Evolutionary conservation across 306 rosid species (phyloP).

Genomic region (Inga laurina): DNA sequence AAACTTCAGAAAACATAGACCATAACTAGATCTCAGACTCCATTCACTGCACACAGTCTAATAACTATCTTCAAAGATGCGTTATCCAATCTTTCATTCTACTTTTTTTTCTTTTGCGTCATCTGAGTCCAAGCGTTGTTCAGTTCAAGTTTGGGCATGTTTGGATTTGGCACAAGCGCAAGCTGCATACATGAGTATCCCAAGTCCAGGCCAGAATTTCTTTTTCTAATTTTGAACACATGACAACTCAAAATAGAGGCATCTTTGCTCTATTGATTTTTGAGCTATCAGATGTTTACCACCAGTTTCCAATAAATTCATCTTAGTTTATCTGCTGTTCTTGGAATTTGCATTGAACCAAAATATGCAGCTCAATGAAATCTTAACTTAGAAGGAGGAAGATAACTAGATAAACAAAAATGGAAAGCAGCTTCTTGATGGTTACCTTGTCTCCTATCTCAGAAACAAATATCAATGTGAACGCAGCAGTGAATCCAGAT

Average conservation of each 20-base stretch:
- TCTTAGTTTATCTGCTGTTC: neutral
- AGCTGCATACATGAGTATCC: neutral
- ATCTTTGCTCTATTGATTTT: neutral
- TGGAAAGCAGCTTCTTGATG: neutral
- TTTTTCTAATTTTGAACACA: neutral
- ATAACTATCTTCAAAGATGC: no score
- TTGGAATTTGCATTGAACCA: conserved; percentile 11
- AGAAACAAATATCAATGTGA: conserved; percentile 88
- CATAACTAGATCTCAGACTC: no score
- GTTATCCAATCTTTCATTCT: no score
- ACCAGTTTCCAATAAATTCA: conserved; percentile 11
- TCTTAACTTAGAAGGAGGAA: neutral
- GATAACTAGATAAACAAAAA: conserved; percentile 11
- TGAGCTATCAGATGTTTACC: neutral
- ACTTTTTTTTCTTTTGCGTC: neutral
- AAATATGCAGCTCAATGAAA: conserved; percentile 17
- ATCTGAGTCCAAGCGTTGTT: neutral
- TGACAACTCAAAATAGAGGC: neutral
- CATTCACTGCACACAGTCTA: no score
- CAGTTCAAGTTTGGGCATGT: neutral
- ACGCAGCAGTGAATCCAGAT: conserved; percentile 98
- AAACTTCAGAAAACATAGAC: no score
- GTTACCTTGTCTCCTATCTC: conserved; percentile 99
- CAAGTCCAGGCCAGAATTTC: neutral
- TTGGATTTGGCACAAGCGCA: neutral